These are phyloP conservation scores for Lagenidium giganteum DNA, from an alignment of 352 stramenopile species.

Conservation along the genomic window DNA sequence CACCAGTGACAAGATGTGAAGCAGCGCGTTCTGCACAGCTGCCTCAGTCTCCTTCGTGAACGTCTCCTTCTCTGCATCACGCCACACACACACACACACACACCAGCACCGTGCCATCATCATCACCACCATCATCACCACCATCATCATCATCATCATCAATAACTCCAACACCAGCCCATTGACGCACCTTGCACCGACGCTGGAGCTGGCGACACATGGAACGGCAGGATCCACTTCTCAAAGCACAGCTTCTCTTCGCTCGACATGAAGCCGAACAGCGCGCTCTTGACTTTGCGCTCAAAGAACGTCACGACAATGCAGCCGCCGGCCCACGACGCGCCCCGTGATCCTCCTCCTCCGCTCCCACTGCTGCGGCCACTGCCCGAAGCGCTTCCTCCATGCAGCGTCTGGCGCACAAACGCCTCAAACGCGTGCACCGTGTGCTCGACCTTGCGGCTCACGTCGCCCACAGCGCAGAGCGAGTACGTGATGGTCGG, in stretches of 20 bases:
- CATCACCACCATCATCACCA: too few species aligned
- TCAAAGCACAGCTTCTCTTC: constrained; percentile 85
- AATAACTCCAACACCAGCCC: too few species aligned
- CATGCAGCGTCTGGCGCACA: too few species aligned
- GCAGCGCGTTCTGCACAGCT: constrained; percentile 56
- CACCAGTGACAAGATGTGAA: constrained; percentile 71
- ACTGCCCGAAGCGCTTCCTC: constrained; percentile 1
- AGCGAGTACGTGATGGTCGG: constrained; percentile 72
- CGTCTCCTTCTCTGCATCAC: constrained; percentile 44
- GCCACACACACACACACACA: too few species aligned
- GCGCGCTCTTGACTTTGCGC: constrained; percentile 73
- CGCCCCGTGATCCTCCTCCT: background rate
- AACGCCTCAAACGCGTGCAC: constrained; percentile 59
- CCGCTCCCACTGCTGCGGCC: constrained; percentile 7
- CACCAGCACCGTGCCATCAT: background rate
- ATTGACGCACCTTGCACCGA: constrained; percentile 28
- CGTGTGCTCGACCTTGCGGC: constrained; percentile 69
- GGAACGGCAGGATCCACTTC: constrained; percentile 75
- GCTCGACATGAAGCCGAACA: constrained; percentile 82
- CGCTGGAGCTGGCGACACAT: constrained; percentile 37
- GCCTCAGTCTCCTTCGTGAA: constrained; percentile 53
- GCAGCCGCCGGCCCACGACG: constrained; percentile 23
- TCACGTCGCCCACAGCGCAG: constrained; percentile 72
- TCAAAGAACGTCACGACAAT: constrained; percentile 77
- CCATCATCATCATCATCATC: too few species aligned